Base-by-base conservation (phyloP, 768 basidiomycete species). In the Dacryopinax spathularia region DNA sequence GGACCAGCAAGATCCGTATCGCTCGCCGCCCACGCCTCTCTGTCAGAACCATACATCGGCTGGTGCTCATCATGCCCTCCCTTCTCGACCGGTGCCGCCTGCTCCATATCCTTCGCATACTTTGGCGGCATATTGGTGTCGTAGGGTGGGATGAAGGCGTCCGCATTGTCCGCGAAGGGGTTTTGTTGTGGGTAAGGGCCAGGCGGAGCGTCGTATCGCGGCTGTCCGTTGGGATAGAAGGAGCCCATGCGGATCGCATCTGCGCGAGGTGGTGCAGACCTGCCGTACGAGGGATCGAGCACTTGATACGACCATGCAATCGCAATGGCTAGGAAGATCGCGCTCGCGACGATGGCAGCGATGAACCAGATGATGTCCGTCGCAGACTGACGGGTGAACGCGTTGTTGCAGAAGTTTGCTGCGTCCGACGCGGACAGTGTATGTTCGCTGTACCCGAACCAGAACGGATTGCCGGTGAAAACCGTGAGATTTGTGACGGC, bases 231-330 rank as follows among this genome's bases (percentile, higher is more conserved):
- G 48, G 48, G 48, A 5, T 27, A 9, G 48, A 56, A 56, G 10
- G 48, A 56, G 13, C 48, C 48, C 48, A 56, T 56, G 22, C 48
- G 48, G 48, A 56, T 56, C 13, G 48, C 48, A 29, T 56, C 48
- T 3, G 48, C 48, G 29, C 48, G 48, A 13, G 48, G 48, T 22
- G 48, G 48, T 10, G 48, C 48, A 15, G 22, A 31, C 3, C 48
- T 22, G 29, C 48, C 48, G 18, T 56, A 56, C 3, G 48, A 56
- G 18, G 48, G 48, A 56, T 56, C 48, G 48, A 56, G 48, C 9
- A 56, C 31, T 20, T 56, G 48, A 20, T 56, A 56, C 9, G 48
- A 56, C 48, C 48, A 56, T 5, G 48, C 48, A 3, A 56, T 10
- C 25, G 48, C 48, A 7, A 56, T 27, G 25, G 31, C 7, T 3